Evolutionary conservation across 768 basidiomycete genomes (phyloP), one percentile per base, ranked within the genome.

Genomic region (Crassisporium funariophilum): DNA sequence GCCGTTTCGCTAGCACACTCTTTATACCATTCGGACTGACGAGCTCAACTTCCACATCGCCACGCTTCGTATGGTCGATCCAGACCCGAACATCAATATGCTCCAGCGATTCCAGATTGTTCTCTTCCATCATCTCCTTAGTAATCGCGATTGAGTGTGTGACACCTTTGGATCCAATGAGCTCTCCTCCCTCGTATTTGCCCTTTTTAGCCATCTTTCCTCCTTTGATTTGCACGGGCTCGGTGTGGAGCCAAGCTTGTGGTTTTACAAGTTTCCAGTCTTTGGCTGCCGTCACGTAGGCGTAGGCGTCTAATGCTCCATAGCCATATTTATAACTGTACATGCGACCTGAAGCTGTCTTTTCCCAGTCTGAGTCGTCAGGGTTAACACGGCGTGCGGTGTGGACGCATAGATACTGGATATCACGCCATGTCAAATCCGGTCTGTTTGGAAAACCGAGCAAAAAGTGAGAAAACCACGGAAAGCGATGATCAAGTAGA

Each of bases 401-500:
- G 46, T 77, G 75, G 23, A 97, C 81, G 49, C 84, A 83, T 17
- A 98, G 76, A 60, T 98, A 83, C 61, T 99, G 95, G 31, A 98
- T 74, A 60, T 99, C 95, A 35, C 95, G 84, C 95, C 95, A 99
- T 19, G 90, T 86, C n/a, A 99, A 78, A 41, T 98, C 94, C 24
- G 95, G 94, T 16, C 94, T 89, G 49, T 6, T n/a, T 24, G 21
- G 13, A 42, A 35, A 41, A n/a, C 10, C n/a, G 9, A 2, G 11
- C 24, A 20, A n/a, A 23, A 35, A 34, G 25, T 15, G 20, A 29
- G 13, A 19, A 29, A 3, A 11, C 20, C 35, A 21, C 44, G 27
- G 41, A 49, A 43, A 4, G 21, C 9, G 20, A 19, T 19, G 24
- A 47, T n/a, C n/a, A n/a, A n/a, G n/a, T n/a, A n/a, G n/a, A 11